Base-by-base conservation (phyloP, 257 asterid genomes). In the Primulina huaijiensis region DNA sequence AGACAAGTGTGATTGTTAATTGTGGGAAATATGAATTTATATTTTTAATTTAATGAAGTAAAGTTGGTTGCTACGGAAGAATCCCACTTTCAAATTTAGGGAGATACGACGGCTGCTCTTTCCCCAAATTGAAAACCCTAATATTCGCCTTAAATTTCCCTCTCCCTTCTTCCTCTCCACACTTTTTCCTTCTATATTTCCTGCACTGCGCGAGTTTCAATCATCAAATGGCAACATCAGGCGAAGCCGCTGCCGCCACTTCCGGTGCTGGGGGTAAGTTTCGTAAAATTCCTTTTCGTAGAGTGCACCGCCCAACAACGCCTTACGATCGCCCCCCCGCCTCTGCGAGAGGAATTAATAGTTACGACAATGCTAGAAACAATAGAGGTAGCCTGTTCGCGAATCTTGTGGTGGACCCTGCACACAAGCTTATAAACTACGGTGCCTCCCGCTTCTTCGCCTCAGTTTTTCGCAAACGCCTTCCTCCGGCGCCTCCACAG, bases 231-330 rank as follows among this genome's bases (percentile, higher is more conserved):
- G 84, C 92, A 76, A 78, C 90, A 82, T 85, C 87, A 79, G 85
- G 83, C 55, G 88, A 85, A 30, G 90, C 81, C 67, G 65, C 67
- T 40, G 50, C 69, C 74, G 40, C 79, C 38, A 35, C 85, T 30
- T 78, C 91, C 55, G 97, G 96, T 71, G 92, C 80, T 7, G 97
- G 98, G 35, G 99, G 99, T 10, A 95, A 92, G 86, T 83, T 87
- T 65, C 81, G 84, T 23, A 89, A 84, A 74, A 84, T 76, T 62
- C 86, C 91, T 7, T 66, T 80, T 5, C 89, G 97, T 17, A 80
- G 82, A 69, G 72, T 61, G 21, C 20, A 50, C 37, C 53, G 74
- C 25, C 84, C 78, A 43, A 37, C 84, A 65, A 95, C 94, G 64
- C 98, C 99, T 57, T 95, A 95, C 73, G 95, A 89, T 66, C 98